Base-by-base conservation (phyloP, 2,329 filamentous ascomycete genomes). In the Exophiala lecanii-corni region DNA sequence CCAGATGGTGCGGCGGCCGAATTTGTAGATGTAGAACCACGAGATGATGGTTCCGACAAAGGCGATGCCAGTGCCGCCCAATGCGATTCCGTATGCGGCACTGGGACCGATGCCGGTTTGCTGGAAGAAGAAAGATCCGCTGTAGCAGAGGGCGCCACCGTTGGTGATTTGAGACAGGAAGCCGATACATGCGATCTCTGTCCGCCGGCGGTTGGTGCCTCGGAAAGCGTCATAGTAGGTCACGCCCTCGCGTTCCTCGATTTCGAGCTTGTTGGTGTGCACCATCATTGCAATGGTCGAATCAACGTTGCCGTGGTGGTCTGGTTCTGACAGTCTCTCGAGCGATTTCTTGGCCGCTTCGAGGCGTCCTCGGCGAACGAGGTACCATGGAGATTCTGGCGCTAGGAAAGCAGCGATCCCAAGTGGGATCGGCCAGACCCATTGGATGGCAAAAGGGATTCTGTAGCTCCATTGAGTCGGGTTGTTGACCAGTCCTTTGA, bases 11-110 rank as follows among this genome's bases (percentile, higher is more conserved):
- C 65, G 52, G 17, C 59, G 58, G 33, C 62, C 64, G 39, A 65
- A 48, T 35, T 51, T 46, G 16, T 47, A 46, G 47, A 63, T 62
- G 9, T 59, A 45, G 35, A 59, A 55, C 56, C 61, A 63, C 3
- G 62, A 59, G 9, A 61, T 42, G 6, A 64, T 36, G 2, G 52
- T 55, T 9, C 60, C 62, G 12, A 62, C 20, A 74, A 89, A 88
- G 67, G 89, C 77, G 60, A 81, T 77, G n/a, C 69, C 72, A 54
- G 78, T 79, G 49, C 78, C 75, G 37, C 75, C 76, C 46, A 81
- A 68, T 7, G 75, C 71, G 56, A 81, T 76, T 42, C 73, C 65
- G 48, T 78, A 81, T 0, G 77, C 68, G 17, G 71, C 66, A 10
- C 64, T 61, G 1, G 69, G 63, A 0, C 61, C 54, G 19, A 81